phyloP scores from a whole-genome alignment of 768 basidiomycete genomes.

The Heimioporus sp. region DNA sequence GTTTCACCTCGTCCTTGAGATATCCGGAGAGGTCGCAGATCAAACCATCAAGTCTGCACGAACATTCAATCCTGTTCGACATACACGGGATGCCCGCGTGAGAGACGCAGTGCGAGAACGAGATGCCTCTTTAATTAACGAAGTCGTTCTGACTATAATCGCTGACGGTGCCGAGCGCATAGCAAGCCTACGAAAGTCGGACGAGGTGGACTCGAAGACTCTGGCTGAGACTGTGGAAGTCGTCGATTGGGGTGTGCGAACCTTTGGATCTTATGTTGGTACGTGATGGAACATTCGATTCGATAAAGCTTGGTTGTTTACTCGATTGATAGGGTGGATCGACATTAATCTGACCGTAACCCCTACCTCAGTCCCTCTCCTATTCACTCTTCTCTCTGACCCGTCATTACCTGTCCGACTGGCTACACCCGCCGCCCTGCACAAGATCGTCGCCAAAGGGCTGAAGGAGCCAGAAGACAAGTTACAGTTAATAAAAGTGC shows the following conservation, averaged over 20 bases:
- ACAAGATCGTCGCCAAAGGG: conserved; percentile 87
- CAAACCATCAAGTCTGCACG: conserved; percentile 89
- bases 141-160: conserved; percentile 82
- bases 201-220: conserved; percentile 44
- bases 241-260: conserved; percentile 89
- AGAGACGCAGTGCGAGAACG: conserved; percentile 88
- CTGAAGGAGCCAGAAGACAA: conserved; percentile 90
- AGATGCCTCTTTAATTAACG: conserved; percentile 84
- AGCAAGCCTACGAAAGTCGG: conserved; percentile 47
- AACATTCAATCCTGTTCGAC: conserved; percentile 63
- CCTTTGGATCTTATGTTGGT: conserved; percentile 94
- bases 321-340: conserved; percentile 77
- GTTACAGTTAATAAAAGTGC: conserved; percentile 83
- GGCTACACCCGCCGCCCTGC: conserved; percentile 76
- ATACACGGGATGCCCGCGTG: conserved; percentile 79
- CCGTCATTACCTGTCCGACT: conserved; percentile 75
- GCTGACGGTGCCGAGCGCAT: conserved; percentile 66
- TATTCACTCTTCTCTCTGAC: conserved; percentile 82
- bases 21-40: conserved; percentile 97
- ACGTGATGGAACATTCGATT: conserved; percentile 34
- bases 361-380: conserved; percentile 78
- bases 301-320: background rate
- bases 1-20: conserved; percentile 90
- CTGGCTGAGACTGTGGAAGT: conserved; percentile 66
- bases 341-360: conserved; percentile 97